Conservation (phyloP, 441 rosid species). For the Jatropha podagrica region DNA sequence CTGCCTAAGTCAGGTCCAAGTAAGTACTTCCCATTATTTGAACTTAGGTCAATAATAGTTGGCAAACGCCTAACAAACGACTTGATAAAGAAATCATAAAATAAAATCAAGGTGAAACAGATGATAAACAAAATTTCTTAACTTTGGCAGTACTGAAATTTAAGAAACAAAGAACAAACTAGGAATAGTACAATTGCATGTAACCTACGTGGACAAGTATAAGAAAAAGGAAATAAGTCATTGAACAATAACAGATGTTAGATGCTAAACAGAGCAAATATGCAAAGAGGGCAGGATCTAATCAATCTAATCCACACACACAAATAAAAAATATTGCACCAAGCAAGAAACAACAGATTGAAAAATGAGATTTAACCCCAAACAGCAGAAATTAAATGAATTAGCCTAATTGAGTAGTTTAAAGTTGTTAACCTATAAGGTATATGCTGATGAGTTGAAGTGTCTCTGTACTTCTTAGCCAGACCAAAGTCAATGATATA, state of each 20-base stretch:
- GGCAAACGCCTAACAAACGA: neutral
- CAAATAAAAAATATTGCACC: neutral
- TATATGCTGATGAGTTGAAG: conserved; percentile 90
- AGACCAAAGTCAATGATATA: conserved; percentile 94
- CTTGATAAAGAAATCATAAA: neutral
- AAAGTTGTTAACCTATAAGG: conserved; percentile 70
- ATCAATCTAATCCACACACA: neutral
- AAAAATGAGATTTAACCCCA: neutral
- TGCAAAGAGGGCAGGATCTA: neutral
- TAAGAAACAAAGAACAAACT: neutral
- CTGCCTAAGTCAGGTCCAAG: conserved; percentile 2
- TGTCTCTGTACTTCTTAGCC: conserved; percentile 95
- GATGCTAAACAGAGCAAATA: neutral
- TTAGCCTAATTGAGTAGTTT: neutral
- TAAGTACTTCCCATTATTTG: neutral
- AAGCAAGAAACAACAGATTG: neutral
- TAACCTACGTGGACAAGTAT: neutral
- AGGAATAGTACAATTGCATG: neutral
- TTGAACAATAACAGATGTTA: neutral
- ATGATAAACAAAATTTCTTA: neutral
- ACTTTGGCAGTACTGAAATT: neutral
- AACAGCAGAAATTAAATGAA: neutral
- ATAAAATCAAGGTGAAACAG: neutral
- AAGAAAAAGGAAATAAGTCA: neutral
- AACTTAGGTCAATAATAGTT: neutral